Base-by-base conservation (phyloP, 1,284 basidiomycete genomes). In the Heliocybe sulcata region DNA sequence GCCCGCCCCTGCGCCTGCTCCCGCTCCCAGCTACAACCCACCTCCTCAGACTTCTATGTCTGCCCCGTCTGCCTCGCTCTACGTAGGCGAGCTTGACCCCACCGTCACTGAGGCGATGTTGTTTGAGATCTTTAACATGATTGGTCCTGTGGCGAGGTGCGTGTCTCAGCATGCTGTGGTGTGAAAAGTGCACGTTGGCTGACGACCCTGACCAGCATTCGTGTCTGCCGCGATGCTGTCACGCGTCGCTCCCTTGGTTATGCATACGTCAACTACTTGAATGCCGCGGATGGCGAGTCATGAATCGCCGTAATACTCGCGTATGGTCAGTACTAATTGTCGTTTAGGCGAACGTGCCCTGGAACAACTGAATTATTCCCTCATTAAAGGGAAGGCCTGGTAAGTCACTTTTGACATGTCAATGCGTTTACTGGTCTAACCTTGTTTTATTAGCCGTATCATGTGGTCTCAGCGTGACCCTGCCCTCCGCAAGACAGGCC, bases 381-480 rank as follows among this genome's bases (percentile, higher is more conserved):
- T 96, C 68, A 99, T 99, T 80, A 98, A 98, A 82, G 89, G 89
- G 74, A 92, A 94, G 67, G 90, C 97, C 61, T 99, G 97, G 90
- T 90, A 64, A 63, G 80, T 72, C 1, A 26, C 1, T 29, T 12
- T 16, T 14, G 19, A 38, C 14, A 26, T 51, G 27, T 45, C 42
- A 52, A n/a, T 29, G 27, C 25, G 42, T 23, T 54, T 23, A 33
- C 33, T 52, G 52, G 27, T 60, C 60, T 57, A 54, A 55, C 55
- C 53, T 60, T 61, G 57, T 60, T 54, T 58, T 25, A 3, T 25
- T 63, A 92, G 89, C 81, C 94, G 97, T 68, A 99, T 99, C 81
- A 99, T 99, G 97, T 98, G 97, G 95, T 98, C 95, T 67, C 96
- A 99, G 84, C 93, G 97, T 72, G 97, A 99, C 79, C 97, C 97